Conservation (phyloP, 305 asterid species). For the Nicotiana rustica region DNA sequence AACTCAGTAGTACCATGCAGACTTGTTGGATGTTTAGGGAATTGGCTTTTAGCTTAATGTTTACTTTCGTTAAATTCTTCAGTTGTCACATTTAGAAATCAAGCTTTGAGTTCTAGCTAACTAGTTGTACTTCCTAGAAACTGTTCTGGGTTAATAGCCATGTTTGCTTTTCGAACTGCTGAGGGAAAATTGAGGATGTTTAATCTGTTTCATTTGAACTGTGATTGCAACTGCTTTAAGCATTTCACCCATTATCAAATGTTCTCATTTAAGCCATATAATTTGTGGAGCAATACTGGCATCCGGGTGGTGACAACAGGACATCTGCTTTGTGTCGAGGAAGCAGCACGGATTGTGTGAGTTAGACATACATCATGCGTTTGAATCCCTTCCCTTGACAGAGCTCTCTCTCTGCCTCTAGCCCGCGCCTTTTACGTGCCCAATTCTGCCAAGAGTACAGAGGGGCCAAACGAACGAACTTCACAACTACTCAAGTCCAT, state of each 20-base stretch:
- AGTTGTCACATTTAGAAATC: background rate
- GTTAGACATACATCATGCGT: too few relatives aligned
- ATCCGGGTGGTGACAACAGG: background rate
- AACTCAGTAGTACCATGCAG: background rate
- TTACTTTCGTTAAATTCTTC: background rate
- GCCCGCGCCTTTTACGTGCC: too few relatives aligned
- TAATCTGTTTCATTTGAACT: background rate
- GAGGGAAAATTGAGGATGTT: background rate
- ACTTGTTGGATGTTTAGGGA: slow-evolving; percentile 3
- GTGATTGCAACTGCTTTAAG: background rate
- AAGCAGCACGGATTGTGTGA: too few relatives aligned
- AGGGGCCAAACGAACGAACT: too few relatives aligned
- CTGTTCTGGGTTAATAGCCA: background rate
- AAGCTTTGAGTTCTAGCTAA: slow-evolving; percentile 1
- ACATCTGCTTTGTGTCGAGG: background rate
- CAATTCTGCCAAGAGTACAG: too few relatives aligned
- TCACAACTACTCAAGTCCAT: too few relatives aligned
- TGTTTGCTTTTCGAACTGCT: background rate
- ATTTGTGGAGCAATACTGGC: background rate
- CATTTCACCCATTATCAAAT: background rate
- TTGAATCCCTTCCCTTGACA: too few relatives aligned
- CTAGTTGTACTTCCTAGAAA: background rate
- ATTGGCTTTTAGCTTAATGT: background rate
- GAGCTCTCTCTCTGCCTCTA: too few relatives aligned
- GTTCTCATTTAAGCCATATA: background rate